Conservation (phyloP, 2,329 filamentous ascomycete species). For the Aspergillus sergii region DNA sequence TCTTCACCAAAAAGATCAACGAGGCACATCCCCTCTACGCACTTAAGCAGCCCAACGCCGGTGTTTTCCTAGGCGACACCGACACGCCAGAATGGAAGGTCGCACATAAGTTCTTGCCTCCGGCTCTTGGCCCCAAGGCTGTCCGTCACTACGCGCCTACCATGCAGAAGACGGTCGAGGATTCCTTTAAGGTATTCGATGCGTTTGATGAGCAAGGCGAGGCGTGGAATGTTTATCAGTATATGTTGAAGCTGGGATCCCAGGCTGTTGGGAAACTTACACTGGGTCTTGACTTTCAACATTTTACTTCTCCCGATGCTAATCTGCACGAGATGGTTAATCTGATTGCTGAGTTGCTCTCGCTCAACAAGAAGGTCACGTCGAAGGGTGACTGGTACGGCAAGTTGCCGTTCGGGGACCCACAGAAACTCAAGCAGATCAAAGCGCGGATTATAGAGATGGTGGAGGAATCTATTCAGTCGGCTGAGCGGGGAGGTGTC, state of each 20-base stretch:
- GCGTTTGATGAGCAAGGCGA: constrained; percentile 50
- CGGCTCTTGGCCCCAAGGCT: constrained; percentile 61
- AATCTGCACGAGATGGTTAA: constrained; percentile 56
- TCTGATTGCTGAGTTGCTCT: constrained; percentile 53
- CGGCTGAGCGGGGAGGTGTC: constrained; percentile 24
- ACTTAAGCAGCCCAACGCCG: constrained; percentile 29
- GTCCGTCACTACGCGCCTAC: constrained; percentile 62
- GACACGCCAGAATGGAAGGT: constrained; percentile 38
- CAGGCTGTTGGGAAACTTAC: constrained; percentile 49
- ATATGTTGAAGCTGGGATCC: constrained; percentile 53
- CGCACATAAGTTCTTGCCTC: constrained; percentile 65
- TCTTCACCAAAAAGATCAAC: constrained; percentile 57
- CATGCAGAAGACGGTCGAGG: constrained; percentile 59
- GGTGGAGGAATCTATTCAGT: constrained; percentile 25
- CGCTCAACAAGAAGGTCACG: constrained; percentile 62
- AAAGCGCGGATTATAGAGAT: constrained; percentile 19
- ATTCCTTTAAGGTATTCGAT: constrained; percentile 54
- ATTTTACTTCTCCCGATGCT: constrained; percentile 49
- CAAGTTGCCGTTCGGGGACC: constrained; percentile 60
- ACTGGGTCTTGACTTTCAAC: constrained; percentile 48
- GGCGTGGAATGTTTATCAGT: constrained; percentile 53
- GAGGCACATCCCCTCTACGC: constrained; percentile 32
- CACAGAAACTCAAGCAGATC: constrained; percentile 41
- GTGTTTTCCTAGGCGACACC: constrained; percentile 38
- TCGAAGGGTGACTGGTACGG: constrained; percentile 60